Conservation (phyloP, 1,139 yeast species). For the Suhomyces coccinellae region DNA sequence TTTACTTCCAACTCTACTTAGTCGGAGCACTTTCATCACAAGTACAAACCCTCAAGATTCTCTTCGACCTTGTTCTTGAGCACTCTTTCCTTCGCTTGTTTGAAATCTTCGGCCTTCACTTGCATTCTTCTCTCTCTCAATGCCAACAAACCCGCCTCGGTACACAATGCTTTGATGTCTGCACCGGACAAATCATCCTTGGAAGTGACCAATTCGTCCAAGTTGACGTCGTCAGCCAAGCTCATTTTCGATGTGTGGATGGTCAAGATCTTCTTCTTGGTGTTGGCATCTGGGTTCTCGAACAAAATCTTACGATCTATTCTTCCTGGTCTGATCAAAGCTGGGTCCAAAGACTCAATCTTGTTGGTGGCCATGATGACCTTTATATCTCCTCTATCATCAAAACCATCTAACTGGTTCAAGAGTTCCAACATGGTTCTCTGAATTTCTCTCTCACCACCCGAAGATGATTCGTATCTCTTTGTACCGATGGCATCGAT, state of each 20-base stretch:
- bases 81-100: constrained; percentile 93
- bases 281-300: constrained; percentile 91
- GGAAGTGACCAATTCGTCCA: constrained; percentile 85
- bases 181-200: constrained; percentile 98
- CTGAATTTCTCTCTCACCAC: constrained; percentile 98
- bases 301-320: constrained; percentile 95
- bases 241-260: constrained; percentile 97
- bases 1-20: neutral
- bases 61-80: constrained; percentile 97
- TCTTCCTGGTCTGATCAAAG: constrained; percentile 97
- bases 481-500: constrained; percentile 98
- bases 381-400: constrained; percentile 96
- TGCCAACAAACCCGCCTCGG: constrained; percentile 96
- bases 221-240: constrained; percentile 79
- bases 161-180: constrained; percentile 96
- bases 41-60: constrained; percentile 90
- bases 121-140: constrained; percentile 98
- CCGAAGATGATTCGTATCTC: constrained; percentile 93
- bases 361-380: constrained; percentile 99
- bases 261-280: constrained; percentile 88
- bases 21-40: constrained; percentile 38
- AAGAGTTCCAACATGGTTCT: constrained; percentile 97
- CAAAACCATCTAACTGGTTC: constrained; percentile 97
- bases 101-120: constrained; percentile 93
- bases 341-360: constrained; percentile 95